Evolutionary conservation across 352 stramenopile species (phyloP).

Genomic region (Discostella stelligera): DNA sequence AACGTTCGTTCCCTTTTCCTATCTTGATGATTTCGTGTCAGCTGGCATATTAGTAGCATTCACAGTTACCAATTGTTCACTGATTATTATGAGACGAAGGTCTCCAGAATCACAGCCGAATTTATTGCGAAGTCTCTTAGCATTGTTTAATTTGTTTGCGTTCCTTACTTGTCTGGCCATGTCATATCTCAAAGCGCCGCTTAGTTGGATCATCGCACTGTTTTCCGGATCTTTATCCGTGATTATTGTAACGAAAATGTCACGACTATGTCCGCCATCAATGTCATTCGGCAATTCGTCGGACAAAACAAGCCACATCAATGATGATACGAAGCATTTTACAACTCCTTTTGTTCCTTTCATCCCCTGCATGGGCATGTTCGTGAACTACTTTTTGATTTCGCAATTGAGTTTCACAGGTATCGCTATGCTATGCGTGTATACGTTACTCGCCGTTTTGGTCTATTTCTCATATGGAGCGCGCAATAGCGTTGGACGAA

Average conservation of each 20-base stretch:
- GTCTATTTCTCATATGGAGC: slow-evolving; percentile 60
- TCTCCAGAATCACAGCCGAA: slow-evolving; percentile 37
- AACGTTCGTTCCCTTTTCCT: slow-evolving; percentile 72
- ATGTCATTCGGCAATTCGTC: slow-evolving; percentile 33
- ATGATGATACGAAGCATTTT: slow-evolving; percentile 48
- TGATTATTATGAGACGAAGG: slow-evolving; percentile 61
- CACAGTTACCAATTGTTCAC: slow-evolving; percentile 65
- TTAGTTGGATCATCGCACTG: slow-evolving; percentile 36
- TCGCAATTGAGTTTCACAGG: slow-evolving; percentile 64
- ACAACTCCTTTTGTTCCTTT: slow-evolving; percentile 64
- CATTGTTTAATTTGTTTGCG: slow-evolving; percentile 55
- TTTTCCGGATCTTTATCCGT: slow-evolving; percentile 29
- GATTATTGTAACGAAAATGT: slow-evolving; percentile 38
- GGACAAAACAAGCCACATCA: slow-evolving; percentile 25
- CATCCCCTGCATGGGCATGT: slow-evolving; percentile 56
- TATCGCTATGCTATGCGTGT: slow-evolving; percentile 62
- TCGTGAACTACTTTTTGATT: slow-evolving; percentile 78
- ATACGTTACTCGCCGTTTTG: slow-evolving; percentile 37
- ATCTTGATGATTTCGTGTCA: slow-evolving; percentile 74
- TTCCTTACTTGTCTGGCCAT: slow-evolving; percentile 51
- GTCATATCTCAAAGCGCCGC: slow-evolving; percentile 25
- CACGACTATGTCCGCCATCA: slow-evolving; percentile 30
- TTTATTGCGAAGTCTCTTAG: slow-evolving; percentile 44
- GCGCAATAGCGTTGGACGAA: slow-evolving; percentile 45
- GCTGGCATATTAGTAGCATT: slow-evolving; percentile 75